Conservation (phyloP, 805 yeast genomes). For the Lachancea dasiensis region DNA sequence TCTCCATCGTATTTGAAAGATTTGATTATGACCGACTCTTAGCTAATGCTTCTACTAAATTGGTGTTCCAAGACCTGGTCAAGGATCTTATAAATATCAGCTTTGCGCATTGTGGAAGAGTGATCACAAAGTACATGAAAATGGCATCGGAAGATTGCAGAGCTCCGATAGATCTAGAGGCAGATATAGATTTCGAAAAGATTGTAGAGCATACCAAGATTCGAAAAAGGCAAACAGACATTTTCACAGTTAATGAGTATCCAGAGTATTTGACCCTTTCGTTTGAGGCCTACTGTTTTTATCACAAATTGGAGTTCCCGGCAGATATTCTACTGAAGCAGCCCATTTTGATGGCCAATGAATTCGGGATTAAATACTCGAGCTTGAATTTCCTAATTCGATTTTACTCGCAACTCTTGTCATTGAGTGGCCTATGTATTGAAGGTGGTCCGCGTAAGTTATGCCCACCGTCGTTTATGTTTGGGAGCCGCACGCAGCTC, state of each 20-base stretch:
- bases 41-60: conserved; percentile 20
- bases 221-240: conserved; percentile 21
- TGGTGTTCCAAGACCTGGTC: conserved; percentile 25
- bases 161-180: neutral
- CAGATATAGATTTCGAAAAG: conserved; percentile 15
- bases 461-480: conserved; percentile 6
- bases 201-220: conserved; percentile 19
- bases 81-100: conserved; percentile 26
- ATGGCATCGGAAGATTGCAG: neutral
- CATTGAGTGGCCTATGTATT: conserved; percentile 27
- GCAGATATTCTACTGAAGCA: conserved; percentile 28
- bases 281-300: conserved; percentile 33
- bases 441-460: conserved; percentile 18
- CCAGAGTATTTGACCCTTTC: conserved; percentile 31
- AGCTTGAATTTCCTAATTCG: conserved; percentile 28
- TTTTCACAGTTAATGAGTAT: conserved; percentile 26
- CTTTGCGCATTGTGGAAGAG: conserved; percentile 19
- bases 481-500: conserved; percentile 6
- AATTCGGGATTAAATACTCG: conserved; percentile 18
- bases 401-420: conserved; percentile 26
- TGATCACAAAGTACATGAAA: neutral
- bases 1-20: conserved; percentile 30
- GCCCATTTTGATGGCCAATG: conserved; percentile 23
- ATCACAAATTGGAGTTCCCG: conserved; percentile 31
- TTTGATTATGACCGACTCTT: conserved; percentile 25